phyloP scores from a whole-genome alignment of 1,284 basidiomycete species.

The Apiotrichum akiyoshidainum region DNA sequence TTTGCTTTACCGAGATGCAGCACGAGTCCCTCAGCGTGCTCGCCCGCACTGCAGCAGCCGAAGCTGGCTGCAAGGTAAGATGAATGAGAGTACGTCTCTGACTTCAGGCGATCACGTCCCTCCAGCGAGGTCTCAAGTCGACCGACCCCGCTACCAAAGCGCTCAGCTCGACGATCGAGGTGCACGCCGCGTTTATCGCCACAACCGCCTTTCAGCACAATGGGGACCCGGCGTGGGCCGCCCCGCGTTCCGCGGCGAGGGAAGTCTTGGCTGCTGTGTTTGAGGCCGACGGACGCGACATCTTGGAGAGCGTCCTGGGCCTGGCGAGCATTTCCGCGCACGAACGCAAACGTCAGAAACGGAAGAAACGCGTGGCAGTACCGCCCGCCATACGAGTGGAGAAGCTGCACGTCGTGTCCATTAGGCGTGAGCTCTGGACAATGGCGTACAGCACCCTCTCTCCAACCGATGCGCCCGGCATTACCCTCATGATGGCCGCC shows the following conservation, averaged over 20 bases:
- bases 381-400: conserved; percentile 25
- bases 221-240: conserved; percentile 10
- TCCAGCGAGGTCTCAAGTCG: conserved; percentile 17
- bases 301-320: conserved; percentile 36
- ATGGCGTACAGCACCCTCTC: conserved; percentile 62
- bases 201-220: conserved; percentile 58
- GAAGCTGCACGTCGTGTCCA: conserved; percentile 38
- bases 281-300: conserved; percentile 39
- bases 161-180: conserved; percentile 39
- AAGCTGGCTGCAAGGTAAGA: conserved; percentile 63
- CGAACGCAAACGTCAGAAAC: conserved; percentile 26
- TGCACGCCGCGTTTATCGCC: conserved; percentile 55
- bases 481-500: conserved; percentile 59
- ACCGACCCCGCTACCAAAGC: conserved; percentile 14
- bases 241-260: conserved; percentile 40
- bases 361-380: conserved; percentile 13
- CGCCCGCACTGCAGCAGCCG: conserved; percentile 61
- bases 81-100: conserved; percentile 11
- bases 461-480: conserved; percentile 59
- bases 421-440: conserved; percentile 64
- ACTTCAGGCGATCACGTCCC: conserved; percentile 19
- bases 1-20: conserved; percentile 72
- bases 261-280: conserved; percentile 48
- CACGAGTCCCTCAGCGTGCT: conserved; percentile 62
- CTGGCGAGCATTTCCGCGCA: conserved; percentile 30